Evolutionary conservation across 495 filamentous ascomycete species (phyloP), one percentile per base, ranked within the genome.

Genomic region (Penicillium dipodomyicola): DNA sequence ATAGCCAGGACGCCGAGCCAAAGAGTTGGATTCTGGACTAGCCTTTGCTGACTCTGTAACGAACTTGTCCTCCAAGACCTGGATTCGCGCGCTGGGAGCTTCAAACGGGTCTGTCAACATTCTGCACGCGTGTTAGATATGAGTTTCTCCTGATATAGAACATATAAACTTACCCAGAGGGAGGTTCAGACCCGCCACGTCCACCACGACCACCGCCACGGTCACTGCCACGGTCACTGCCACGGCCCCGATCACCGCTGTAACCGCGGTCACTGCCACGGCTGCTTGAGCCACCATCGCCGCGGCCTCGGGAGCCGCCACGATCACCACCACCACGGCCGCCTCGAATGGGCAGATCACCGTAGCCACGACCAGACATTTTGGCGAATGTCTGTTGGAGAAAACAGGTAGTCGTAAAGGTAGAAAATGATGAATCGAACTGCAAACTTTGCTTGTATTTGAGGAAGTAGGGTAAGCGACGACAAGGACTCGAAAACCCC

Each of bases 1-100:
- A 62, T 77, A 83, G 1, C 66, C 72, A 10, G 73, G 76, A 3
- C 78, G 73, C 0, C 60, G 61, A 17, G 73, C 73, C 19, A 75
- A 32, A 30, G 40, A 1, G 2, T n/a, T 7, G 8, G 15, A 15
- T 0, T 23, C 17, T 2, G 20, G 6, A 5, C 39, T 12, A 35
- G 1, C 27, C 29, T 50, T 52, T 29, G 42, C 15, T n/a, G 52
- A 41, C 1, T 41, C 12, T 4, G 33, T 19, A 10, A 57, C 19
- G 10, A 29, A 52, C 8, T 51, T 3, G 25, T 64, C 48, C 32
- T 66, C 63, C 15, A 52, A 57, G 0, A 37, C 19, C 5, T 40
- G 17, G 9, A 46, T 17, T 1, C 32, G 10, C 0, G 7, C 1
- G 22, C 43, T n/a, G 11, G 37, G 19, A 1, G 15, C 5, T 4